Base-by-base conservation (phyloP, 2,329 filamentous ascomycete species). In the Aspergillus proliferans region DNA sequence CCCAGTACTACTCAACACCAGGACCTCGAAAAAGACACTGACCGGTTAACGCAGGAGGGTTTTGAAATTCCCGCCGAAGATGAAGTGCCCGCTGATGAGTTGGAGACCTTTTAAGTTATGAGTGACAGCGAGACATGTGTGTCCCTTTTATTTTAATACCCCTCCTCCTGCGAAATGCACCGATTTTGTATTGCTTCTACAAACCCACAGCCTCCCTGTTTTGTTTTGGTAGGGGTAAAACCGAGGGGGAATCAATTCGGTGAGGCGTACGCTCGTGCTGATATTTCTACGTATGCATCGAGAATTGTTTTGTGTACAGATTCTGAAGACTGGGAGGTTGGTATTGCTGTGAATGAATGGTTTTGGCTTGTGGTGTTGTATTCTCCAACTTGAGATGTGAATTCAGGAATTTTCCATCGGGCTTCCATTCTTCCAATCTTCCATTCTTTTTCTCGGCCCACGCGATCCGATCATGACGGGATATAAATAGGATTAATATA, bases 1-100 rank as follows among this genome's bases (percentile, higher is more conserved):
- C 8, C 10, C 14, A n/a, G 5, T 12, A 10, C 26, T 7, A 10
- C 9, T 15, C 12, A n/a, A 12, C 10, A 22, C 15, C 21, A 9
- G 49, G 28, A 22, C 9, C 19, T 7, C 14, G 33, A 39, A 12
- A 6, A 8, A 19, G 47, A 58, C 42, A 54, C 45, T 43, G 40
- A 42, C 10, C 39, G 28, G 24, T 19, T 9, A 40, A 48, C 47
- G 63, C 47, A 65, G 62, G 62, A 65, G 48, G 62, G 62, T 49
- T 65, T 65, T 46, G 62, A 65, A 57, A 65, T 65, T 40, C 62
- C 61, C 9, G 58, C 61, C 24, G 62, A 65, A 50, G 56, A 49
- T 12, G 62, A 62, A 52, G 60, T 26, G 10, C 52, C 26, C n/a
- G 56, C 47, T 28, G 60, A 65, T 38, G 62, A 65, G 43, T 53